Conservation (phyloP, 768 basidiomycete genomes). For the Suillus discolor region DNA sequence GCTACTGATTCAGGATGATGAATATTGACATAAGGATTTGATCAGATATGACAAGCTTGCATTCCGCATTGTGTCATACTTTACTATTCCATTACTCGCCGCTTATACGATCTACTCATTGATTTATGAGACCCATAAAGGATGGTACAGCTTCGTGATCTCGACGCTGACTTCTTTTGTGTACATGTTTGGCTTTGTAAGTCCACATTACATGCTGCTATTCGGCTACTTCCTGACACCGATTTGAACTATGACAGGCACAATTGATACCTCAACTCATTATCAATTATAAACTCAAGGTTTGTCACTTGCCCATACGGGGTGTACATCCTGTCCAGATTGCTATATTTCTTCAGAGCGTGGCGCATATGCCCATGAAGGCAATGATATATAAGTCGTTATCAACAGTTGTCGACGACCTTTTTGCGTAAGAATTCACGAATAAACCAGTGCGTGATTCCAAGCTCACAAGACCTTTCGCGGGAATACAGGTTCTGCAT, state of each 20-base stretch:
- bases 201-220: constrained; percentile 35
- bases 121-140: constrained; percentile 80
- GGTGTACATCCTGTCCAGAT: constrained; percentile 10
- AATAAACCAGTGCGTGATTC: constrained; percentile 15
- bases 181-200: constrained; percentile 97
- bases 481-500: constrained; percentile 73
- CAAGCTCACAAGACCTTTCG: constrained; percentile 16
- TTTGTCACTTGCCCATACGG: constrained; percentile 33
- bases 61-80: constrained; percentile 93
- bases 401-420: constrained; percentile 89
- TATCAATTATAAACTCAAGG: constrained; percentile 97
- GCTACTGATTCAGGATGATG: constrained; percentile 22
- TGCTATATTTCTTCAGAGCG: constrained; percentile 56
- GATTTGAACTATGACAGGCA: constrained; percentile 48
- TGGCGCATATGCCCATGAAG: constrained; percentile 98
- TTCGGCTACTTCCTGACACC: constrained; percentile 15
- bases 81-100: constrained; percentile 77
- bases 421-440: constrained; percentile 70
- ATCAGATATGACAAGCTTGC: constrained; percentile 86
- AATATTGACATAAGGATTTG: constrained; percentile 12
- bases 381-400: constrained; percentile 96
- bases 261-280: constrained; percentile 88
- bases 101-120: constrained; percentile 82
- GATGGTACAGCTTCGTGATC: constrained; percentile 97
- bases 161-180: constrained; percentile 92